A percentile compares a stretch with the other conserved stretches of the same genome.
These are phyloP conservation scores for Carex kokanica DNA, from an alignment of 176 grass and related monocot genomes.

Conservation along the genomic window DNA sequence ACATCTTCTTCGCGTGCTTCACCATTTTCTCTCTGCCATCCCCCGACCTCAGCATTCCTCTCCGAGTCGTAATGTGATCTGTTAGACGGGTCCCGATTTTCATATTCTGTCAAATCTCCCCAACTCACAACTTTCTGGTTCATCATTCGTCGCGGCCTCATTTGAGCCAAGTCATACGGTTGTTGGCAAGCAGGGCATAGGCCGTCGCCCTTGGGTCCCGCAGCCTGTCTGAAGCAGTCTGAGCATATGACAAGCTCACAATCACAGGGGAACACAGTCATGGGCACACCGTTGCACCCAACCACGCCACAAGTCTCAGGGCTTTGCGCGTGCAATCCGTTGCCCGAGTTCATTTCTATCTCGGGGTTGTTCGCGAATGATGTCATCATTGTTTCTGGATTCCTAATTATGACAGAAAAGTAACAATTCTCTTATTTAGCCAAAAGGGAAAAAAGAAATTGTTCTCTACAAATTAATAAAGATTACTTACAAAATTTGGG, in stretches of 20 bases:
- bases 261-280: conserved; percentile 25
- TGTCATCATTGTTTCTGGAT: not conserved
- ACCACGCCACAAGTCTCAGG: not conserved
- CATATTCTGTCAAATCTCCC: conserved; percentile 19
- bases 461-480: not conserved
- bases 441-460: not conserved
- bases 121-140: conserved; percentile 26
- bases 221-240: conserved; percentile 18
- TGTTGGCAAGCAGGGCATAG: conserved; percentile 22
- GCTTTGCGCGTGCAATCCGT: not conserved
- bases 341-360: not conserved
- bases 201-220: not conserved
- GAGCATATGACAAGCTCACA: conserved; percentile 27
- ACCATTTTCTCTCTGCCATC: conserved; percentile 23
- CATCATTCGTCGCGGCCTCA: conserved; percentile 13
- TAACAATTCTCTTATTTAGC: not conserved
- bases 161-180: conserved; percentile 18
- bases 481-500: not conserved
- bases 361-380: not conserved
- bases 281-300: conserved; percentile 19
- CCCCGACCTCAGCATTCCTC: not conserved
- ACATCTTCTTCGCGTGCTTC: not conserved
- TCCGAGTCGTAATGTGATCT: conserved; percentile 7
- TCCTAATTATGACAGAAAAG: not conserved
- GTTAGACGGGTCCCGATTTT: conserved; percentile 4